phyloP scores from a whole-genome alignment of 495 filamentous ascomycete species.

The Talaromyces adpressus region DNA sequence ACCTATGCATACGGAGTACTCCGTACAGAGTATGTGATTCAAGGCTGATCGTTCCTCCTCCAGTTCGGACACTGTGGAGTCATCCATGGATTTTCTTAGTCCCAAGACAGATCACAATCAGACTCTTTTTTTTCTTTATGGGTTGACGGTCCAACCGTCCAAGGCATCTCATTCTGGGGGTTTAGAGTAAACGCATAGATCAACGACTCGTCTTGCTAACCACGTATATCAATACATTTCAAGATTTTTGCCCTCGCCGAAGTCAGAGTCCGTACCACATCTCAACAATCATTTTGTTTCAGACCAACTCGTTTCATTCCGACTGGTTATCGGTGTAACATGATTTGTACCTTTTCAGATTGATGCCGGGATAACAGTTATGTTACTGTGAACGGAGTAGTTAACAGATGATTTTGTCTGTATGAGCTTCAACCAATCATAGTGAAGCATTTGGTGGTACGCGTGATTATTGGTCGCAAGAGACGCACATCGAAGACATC shows the following conservation, averaged over 20 bases:
- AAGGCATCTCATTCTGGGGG: too few species aligned
- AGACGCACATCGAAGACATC: too few species aligned
- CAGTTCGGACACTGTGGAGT: neutral
- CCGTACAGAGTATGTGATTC: too few species aligned
- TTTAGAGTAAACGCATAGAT: too few species aligned
- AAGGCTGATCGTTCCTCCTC: neutral
- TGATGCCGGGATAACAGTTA: too few species aligned
- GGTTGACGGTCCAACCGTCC: neutral
- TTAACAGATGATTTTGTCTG: neutral
- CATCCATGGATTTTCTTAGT: neutral
- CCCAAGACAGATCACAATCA: neutral
- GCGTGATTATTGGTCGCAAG: neutral
- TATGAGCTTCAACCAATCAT: neutral
- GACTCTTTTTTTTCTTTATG: neutral
- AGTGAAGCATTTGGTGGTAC: neutral
- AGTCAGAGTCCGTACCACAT: neutral
- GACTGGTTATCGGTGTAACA: neutral
- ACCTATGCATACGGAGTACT: too few species aligned
- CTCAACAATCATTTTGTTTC: neutral
- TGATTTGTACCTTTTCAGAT: too few species aligned
- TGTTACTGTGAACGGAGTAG: too few species aligned
- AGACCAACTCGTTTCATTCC: neutral
- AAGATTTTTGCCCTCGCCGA: neutral
- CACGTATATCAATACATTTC: too few species aligned
- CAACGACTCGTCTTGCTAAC: too few species aligned